Evolutionary conservation across 306 rosid species (phyloP), one percentile per base, ranked within the genome.

Genomic region (Vachellia pachyceras): DNA sequence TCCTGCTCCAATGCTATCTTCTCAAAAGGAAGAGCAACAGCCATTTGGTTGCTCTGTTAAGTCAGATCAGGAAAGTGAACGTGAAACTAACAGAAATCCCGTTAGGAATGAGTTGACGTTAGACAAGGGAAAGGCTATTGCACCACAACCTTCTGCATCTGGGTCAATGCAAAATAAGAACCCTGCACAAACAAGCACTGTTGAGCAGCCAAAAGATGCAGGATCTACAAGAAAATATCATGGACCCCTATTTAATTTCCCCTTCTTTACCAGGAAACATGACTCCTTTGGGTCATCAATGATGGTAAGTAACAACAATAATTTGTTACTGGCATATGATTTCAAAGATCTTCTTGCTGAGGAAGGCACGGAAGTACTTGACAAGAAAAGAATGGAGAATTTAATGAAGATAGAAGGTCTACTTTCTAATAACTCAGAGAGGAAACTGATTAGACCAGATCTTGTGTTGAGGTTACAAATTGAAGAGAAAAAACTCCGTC

Each of bases 241-340:
- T 67, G 99, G 99, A 57, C 99, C 99, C 29, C 88, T 96, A 41
- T 96, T 96, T 89, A 98, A 96, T 90, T 96, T 96, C 79, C 98
- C 99, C 49, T 93, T 88, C 80, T 96, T 96, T 84, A 96, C 99
- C 54, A 85, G 97, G 91, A 96, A 96, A 81, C 94, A 89, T 57
- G 99, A 96, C 69, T 96, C 99, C 6, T 90, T 92, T 83, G 98
- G 98, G 78, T 90, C 97, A 40, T 90, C 97, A 15, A 88, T 88
- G 90, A 87, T 90, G 91, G 88, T 87, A 76, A 92, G 85, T 82
- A 91, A 72, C 86, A 89, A 78, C 46, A 93, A 90, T 77, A 90
- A 89, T 88, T 85, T 96, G 77, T 86, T 93, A 68, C 80, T 96
- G 87, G 98, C 98, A 42, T 96, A 96, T 85, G 97, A 93, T 76